phyloP scores from a whole-genome alignment of 176 grass and related monocot species.

The Rhynchospora pubera region DNA sequence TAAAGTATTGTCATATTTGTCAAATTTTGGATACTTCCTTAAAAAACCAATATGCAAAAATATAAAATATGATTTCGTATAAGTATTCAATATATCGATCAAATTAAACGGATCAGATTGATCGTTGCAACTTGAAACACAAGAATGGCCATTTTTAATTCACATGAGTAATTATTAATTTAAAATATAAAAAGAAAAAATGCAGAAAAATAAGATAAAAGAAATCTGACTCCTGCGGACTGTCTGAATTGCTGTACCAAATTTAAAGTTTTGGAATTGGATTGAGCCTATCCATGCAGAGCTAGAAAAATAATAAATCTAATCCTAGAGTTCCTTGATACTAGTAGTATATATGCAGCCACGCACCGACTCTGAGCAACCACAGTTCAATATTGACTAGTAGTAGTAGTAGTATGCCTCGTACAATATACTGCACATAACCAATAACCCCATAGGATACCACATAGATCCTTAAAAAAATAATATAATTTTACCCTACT shows the following conservation, averaged over 20 bases:
- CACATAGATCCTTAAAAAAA: background rate
- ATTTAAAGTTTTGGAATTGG: background rate
- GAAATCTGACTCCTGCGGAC: background rate
- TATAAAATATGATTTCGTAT: no score
- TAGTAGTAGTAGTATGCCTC: no score
- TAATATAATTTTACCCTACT: background rate
- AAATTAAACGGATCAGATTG: no score
- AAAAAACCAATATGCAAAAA: no score
- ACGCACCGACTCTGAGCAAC: background rate
- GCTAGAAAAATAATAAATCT: background rate
- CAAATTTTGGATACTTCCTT: no score
- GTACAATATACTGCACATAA: background rate
- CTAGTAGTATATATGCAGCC: background rate
- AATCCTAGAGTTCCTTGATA: background rate
- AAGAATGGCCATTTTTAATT: background rate
- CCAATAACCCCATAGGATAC: background rate
- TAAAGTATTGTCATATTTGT: no score
- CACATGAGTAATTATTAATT: background rate
- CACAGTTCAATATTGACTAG: background rate
- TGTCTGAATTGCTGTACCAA: background rate
- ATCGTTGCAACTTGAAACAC: no score
- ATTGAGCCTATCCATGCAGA: background rate
- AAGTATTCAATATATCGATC: no score
- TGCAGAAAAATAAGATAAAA: background rate
- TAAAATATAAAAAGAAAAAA: background rate